A percentile compares a stretch with the other conserved stretches of the same genome.
phyloP scores from a whole-genome alignment of 345 rosid genomes.

The Brassica cretica region DNA sequence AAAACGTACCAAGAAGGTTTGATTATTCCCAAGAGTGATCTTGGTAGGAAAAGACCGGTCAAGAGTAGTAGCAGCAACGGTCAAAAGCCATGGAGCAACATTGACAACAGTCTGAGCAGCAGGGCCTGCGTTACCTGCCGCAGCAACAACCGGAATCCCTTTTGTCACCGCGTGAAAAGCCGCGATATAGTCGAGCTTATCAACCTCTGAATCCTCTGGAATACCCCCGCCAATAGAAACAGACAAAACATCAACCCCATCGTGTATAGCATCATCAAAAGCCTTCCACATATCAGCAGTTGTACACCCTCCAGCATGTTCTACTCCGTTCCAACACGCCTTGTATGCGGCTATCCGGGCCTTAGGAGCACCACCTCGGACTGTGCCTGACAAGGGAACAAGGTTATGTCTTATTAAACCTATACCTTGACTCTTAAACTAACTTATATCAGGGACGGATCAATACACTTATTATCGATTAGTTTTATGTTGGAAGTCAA shows the following conservation, averaged over 20 bases:
- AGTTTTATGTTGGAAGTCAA: not conserved
- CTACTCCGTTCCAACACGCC: slow-evolving; percentile 46
- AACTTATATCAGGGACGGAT: not conserved
- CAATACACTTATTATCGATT: not conserved
- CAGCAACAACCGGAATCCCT: slow-evolving; percentile 43
- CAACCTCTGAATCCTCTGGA: slow-evolving; percentile 41
- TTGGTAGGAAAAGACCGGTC: slow-evolving; percentile 51
- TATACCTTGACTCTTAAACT: not conserved
- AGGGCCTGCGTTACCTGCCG: slow-evolving; percentile 38
- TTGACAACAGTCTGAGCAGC: slow-evolving; percentile 44
- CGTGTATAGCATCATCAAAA: slow-evolving; percentile 57
- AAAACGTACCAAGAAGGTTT: slow-evolving; percentile 29
- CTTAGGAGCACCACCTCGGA: slow-evolving; percentile 47
- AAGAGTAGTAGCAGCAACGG: slow-evolving; percentile 50
- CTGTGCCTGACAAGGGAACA: slow-evolving; percentile 11
- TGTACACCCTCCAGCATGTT: not conserved
- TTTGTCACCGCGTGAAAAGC: slow-evolving; percentile 50
- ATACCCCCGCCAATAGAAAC: slow-evolving; percentile 38
- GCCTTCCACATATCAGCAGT: slow-evolving; percentile 52
- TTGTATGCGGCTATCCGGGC: slow-evolving; percentile 55
- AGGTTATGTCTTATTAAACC: not conserved
- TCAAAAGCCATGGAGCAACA: slow-evolving; percentile 51
- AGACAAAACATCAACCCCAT: slow-evolving; percentile 51
- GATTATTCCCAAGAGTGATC: slow-evolving; percentile 40
- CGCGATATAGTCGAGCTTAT: slow-evolving; percentile 18